Evolutionary conservation across 2,329 filamentous ascomycete species (phyloP).

Genomic region (Dactylonectria estremocensis): DNA sequence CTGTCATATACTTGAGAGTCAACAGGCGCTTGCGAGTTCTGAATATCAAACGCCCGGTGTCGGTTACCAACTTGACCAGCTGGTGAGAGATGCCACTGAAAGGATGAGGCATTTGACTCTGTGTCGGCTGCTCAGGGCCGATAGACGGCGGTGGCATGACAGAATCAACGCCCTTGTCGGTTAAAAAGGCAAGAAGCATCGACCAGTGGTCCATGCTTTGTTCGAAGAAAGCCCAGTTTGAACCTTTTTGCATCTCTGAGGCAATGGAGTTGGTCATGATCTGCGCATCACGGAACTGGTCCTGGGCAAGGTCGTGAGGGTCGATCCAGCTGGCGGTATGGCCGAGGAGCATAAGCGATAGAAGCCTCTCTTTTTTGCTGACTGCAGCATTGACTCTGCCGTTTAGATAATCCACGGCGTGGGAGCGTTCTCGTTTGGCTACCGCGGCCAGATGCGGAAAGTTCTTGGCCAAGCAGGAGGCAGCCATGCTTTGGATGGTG

Average conservation of each 20-base stretch:
- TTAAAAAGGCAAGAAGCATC: neutral
- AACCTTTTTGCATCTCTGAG: neutral
- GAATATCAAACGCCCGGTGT: no score
- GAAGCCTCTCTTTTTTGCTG: neutral
- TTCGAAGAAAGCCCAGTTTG: neutral
- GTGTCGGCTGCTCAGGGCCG: no score
- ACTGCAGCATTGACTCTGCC: neutral
- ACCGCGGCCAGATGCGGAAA: neutral
- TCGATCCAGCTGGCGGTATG: neutral
- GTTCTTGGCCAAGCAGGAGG: neutral
- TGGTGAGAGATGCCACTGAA: no score
- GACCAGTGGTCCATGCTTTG: neutral
- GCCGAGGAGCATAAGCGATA: neutral
- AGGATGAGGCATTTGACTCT: neutral
- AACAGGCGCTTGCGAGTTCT: no score
- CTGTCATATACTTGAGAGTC: no score
- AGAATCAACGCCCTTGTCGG: no score
- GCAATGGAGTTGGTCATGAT: neutral
- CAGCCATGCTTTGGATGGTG: slow-evolving; percentile 1
- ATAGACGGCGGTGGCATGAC: no score
- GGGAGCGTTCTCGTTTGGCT: neutral
- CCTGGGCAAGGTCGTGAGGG: neutral
- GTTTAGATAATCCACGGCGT: neutral
- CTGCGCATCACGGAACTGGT: neutral
- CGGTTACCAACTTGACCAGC: no score